Conservation (phyloP, 345 rosid species). For the Citrus glauca region DNA sequence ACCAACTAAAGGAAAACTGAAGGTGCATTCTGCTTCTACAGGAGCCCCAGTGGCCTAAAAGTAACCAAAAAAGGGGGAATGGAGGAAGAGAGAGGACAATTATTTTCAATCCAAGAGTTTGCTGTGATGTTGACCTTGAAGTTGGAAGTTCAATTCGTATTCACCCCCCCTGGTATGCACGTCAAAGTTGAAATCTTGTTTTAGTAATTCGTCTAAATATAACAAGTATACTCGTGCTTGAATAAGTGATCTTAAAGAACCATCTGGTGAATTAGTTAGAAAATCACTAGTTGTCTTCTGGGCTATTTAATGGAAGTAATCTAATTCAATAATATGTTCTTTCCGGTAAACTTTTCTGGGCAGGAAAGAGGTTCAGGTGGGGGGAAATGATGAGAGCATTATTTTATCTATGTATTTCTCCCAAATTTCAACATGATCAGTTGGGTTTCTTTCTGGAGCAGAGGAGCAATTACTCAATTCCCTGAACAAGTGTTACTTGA, state of each 20-base stretch:
- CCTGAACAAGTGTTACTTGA: not conserved
- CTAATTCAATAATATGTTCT: not conserved
- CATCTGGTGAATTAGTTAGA: not conserved
- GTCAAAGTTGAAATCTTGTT: not conserved
- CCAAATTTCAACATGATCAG: slow-evolving; percentile 17
- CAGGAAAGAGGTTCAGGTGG: slow-evolving; percentile 73
- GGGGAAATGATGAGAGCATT: slow-evolving; percentile 33
- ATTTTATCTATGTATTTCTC: slow-evolving; percentile 59
- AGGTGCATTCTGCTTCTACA: slow-evolving; percentile 26
- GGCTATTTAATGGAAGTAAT: not conserved
- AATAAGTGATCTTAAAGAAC: not conserved
- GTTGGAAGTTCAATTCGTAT: slow-evolving; percentile 60
- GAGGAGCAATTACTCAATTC: not conserved
- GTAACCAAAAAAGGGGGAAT: slow-evolving; percentile 20
- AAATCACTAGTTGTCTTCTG: not conserved
- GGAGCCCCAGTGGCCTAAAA: slow-evolving; percentile 29
- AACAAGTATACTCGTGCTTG: not conserved
- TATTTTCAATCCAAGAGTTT: slow-evolving; percentile 73
- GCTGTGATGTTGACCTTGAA: slow-evolving; percentile 75
- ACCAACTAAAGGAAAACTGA: not conserved
- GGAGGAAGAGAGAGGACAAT: slow-evolving; percentile 40
- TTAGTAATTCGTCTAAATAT: not conserved
- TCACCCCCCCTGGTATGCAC: slow-evolving; percentile 60
- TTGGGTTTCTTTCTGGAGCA: not conserved
- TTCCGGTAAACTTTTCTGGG: slow-evolving; percentile 10